A percentile compares a stretch with the other conserved stretches of the same genome.
These are phyloP conservation scores for Melocanna baccifera DNA, from an alignment of 176 grass and related monocot species.

Conservation along the genomic window DNA sequence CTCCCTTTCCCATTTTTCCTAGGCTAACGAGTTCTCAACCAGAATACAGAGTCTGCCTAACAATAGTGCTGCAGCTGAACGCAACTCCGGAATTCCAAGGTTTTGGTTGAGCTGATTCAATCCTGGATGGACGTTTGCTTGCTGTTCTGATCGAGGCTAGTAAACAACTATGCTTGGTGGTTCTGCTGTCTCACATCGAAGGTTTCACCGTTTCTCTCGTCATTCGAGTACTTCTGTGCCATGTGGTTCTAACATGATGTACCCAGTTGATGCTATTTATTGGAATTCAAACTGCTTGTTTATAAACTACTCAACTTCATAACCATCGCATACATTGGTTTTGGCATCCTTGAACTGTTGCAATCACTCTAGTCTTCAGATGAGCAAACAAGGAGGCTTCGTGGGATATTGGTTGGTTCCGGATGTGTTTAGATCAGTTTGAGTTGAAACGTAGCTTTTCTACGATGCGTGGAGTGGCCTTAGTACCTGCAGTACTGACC, in stretches of 20 bases:
- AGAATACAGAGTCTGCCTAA: slow-evolving; percentile 89
- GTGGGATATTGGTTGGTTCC: not conserved
- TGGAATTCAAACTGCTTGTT: not conserved
- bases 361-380: not conserved
- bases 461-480: not conserved
- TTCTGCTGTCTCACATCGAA: not conserved
- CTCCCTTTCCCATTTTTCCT: not conserved
- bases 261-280: not conserved
- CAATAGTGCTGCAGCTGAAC: slow-evolving; percentile 53
- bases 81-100: slow-evolving; percentile 51
- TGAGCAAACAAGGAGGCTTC: not conserved
- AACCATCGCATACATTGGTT: not conserved
- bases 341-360: not conserved
- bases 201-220: not conserved
- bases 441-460: not conserved
- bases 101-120: slow-evolving; percentile 72
- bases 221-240: not conserved
- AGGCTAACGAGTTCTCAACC: slow-evolving; percentile 91
- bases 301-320: not conserved
- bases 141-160: slow-evolving; percentile 10
- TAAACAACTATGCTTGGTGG: not conserved
- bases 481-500: not conserved
- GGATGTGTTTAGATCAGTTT: not conserved
- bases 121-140: slow-evolving; percentile 19
- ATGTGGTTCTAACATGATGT: not conserved